A percentile compares a stretch with the other conserved stretches of the same genome.
Evolutionary conservation across 768 basidiomycete species (phyloP).

Genomic region (Hortiboletus flavorubellus): DNA sequence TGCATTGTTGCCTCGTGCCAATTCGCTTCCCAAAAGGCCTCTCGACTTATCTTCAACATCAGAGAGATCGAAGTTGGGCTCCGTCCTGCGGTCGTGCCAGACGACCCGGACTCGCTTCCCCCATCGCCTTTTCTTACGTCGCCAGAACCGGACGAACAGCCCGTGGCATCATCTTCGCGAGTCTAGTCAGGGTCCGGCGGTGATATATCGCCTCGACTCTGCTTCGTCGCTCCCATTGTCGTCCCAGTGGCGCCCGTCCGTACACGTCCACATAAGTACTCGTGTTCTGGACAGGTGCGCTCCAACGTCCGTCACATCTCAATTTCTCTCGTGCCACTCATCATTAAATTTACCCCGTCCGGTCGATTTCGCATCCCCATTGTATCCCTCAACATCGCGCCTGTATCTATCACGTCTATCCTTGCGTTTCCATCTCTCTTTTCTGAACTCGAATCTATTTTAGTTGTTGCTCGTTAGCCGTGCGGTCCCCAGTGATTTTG

Average conservation of each 20-base stretch:
- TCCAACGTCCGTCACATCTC: not conserved
- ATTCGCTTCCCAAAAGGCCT: constrained; percentile 8
- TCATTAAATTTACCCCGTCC: not conserved
- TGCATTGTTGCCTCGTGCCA: not conserved
- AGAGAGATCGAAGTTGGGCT: constrained; percentile 2
- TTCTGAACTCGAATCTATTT: not conserved
- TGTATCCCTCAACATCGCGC: not conserved
- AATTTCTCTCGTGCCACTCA: not conserved
- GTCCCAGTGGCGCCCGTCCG: no score
- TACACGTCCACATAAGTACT: not conserved
- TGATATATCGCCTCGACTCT: no score
- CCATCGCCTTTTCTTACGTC: not conserved
- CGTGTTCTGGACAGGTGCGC: not conserved
- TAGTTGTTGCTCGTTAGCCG: not conserved
- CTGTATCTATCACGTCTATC: not conserved
- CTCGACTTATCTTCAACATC: constrained; percentile 21
- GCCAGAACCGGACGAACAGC: not conserved
- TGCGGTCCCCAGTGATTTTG: not conserved
- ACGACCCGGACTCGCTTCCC: constrained; percentile 3
- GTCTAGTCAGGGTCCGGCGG: not conserved
- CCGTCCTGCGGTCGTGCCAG: constrained; percentile 2
- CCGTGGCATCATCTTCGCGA: constrained; percentile 9
- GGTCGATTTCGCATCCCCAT: not conserved
- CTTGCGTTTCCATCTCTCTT: not conserved
- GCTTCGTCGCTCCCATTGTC: not conserved